Evolutionary conservation across 2,329 filamentous ascomycete genomes (phyloP), one percentile per base, ranked within the genome.

Genomic region (Fusarium sp.): DNA sequence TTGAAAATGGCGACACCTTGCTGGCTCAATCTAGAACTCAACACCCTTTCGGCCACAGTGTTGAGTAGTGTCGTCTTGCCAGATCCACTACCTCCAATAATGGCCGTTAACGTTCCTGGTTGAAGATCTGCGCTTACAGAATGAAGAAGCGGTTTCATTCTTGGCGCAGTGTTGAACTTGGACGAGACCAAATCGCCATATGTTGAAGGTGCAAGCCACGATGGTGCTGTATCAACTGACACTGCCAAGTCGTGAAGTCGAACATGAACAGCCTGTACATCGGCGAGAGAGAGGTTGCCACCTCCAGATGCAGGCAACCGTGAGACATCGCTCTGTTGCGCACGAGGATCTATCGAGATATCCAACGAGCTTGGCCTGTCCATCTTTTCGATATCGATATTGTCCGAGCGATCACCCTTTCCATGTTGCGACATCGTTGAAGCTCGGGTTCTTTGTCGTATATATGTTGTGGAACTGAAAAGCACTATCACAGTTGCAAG

Each of bases 11-110:
- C 84, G 5, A 77, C 76, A 0, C 91, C 91, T 5, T 83, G 80
- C 31, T 86, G 83, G 4, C 78, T 78, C 16, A 88, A 74, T 10
- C 84, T 78, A 0, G 82, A 78, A 70, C 85, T 87, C n/a, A 84
- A 82, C 76, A 93, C 87, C 34, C 91, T 85, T 68, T 91, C 88
- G 12, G 91, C 89, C 80, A 93, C 85, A 20, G 89, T 86, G 75
- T 93, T 94, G 34, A 94, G 81, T 59, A 92, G 79, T 0, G 89
- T 91, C 5, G 89, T 92, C 80, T 93, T 93, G 1, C 91, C 91
- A 3, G 88, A 91, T 20, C 91, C 91, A 73, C 89, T 91, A 5
- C 91, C 90, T 11, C 91, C 91, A 59, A 94, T 88, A 54, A 94
- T 93, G 10, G 91, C 91, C 1, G 91, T 93, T 40, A 94, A 78